These are phyloP conservation scores for Carex pumila DNA, from an alignment of 176 grass and related monocot species.

Conservation along the genomic window DNA sequence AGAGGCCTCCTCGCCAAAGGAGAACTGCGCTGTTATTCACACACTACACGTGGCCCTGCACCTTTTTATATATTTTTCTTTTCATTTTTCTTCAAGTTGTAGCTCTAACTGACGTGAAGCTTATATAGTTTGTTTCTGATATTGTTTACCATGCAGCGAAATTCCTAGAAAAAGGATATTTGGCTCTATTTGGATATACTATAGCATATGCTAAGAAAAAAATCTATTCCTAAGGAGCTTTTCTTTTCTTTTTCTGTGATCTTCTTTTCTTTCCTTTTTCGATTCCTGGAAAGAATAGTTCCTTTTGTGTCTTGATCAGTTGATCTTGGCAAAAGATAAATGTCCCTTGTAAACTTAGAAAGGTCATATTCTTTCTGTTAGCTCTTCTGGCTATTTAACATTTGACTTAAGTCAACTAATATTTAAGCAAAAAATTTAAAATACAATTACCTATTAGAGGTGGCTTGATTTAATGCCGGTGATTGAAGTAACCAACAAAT, in stretches of 20 bases:
- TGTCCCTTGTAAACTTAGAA: not conserved
- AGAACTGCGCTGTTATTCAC: slow-evolving; percentile 39
- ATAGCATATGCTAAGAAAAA: slow-evolving; percentile 34
- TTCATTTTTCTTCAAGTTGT: not conserved
- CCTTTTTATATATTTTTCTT: not conserved
- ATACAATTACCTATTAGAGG: not conserved
- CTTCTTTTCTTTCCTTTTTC: not conserved
- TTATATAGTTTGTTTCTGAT: not conserved
- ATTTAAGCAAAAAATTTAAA: not conserved
- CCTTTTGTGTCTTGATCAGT: not conserved
- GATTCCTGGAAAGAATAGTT: not conserved
- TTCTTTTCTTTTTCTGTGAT: slow-evolving; percentile 12
- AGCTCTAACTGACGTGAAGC: not conserved
- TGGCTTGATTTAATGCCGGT: not conserved
- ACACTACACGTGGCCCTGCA: not conserved
- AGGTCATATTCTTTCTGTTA: not conserved
- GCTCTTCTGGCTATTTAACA: not conserved
- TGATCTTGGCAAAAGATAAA: not conserved
- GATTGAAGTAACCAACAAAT: no score
- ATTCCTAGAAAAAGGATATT: not conserved
- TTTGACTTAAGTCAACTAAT: not conserved
- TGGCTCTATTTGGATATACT: slow-evolving; percentile 22
- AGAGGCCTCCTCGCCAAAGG: slow-evolving; percentile 33
- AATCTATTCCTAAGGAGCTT: slow-evolving; percentile 51
- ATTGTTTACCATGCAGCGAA: not conserved